Percentiles rank a stretch among this genome's conserved stretches.
Conservation (phyloP, 2,329 filamentous ascomycete genomes). For the Claviceps fusiformis region DNA sequence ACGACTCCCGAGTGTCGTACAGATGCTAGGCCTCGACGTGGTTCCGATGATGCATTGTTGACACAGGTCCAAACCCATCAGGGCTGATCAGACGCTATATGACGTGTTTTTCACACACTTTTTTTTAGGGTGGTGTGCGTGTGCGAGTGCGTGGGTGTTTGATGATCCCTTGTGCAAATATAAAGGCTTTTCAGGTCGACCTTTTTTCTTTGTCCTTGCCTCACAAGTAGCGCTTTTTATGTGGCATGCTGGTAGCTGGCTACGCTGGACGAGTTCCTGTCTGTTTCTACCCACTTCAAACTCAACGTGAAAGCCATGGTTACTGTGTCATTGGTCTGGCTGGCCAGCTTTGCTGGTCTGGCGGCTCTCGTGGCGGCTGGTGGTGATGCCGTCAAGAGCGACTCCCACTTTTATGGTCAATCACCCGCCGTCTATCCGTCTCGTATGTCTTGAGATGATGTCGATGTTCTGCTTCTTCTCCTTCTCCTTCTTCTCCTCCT, state of each 20-base stretch:
- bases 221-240: background rate
- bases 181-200: background rate
- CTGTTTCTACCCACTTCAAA: background rate
- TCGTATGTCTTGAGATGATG: slow-evolving; percentile 23
- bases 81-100: background rate
- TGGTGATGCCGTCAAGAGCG: slow-evolving; percentile 21
- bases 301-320: background rate
- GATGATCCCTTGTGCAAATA: background rate
- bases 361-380: slow-evolving; percentile 2
- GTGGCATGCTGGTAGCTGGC: background rate
- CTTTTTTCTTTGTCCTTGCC: background rate
- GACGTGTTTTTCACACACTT: background rate
- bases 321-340: background rate
- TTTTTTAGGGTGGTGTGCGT: background rate
- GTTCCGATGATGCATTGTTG: background rate
- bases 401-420: slow-evolving; percentile 34
- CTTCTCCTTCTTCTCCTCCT: background rate
- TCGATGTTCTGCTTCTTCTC: background rate
- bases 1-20: no score
- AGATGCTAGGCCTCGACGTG: background rate
- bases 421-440: slow-evolving; percentile 38
- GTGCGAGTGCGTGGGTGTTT: no score
- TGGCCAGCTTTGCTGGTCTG: slow-evolving; percentile 3
- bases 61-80: background rate
- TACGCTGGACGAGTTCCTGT: background rate